Conservation (phyloP, 441 rosid genomes). For the California macrophylla region DNA sequence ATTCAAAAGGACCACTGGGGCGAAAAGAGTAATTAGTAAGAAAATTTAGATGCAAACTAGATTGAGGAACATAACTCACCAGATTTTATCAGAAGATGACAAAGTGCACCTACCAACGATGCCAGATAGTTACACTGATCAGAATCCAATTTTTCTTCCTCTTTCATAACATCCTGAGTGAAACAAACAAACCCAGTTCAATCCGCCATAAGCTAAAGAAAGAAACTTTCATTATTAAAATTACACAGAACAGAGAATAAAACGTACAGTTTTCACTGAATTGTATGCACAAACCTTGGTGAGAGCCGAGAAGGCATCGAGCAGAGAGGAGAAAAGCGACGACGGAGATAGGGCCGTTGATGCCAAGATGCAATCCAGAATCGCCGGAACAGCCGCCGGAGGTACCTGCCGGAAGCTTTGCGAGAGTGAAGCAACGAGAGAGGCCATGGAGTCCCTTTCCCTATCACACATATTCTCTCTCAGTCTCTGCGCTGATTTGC, state of each 20-base stretch:
- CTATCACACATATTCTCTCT: slow-evolving; percentile 18
- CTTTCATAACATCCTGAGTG: slow-evolving; percentile 33
- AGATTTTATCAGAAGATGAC: slow-evolving; percentile 54
- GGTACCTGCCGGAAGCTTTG: slow-evolving; percentile 55
- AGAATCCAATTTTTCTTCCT: slow-evolving; percentile 34
- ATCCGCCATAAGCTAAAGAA: background rate
- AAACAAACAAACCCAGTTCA: background rate
- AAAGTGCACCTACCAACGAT: slow-evolving; percentile 59
- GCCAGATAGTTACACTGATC: slow-evolving; percentile 30
- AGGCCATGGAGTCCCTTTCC: slow-evolving; percentile 25
- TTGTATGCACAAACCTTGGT: slow-evolving; percentile 29
- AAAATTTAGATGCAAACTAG: background rate
- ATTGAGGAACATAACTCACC: slow-evolving; percentile 35
- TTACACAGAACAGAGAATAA: background rate
- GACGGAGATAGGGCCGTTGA: slow-evolving; percentile 51
- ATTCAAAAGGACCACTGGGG: no score
- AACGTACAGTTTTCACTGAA: background rate
- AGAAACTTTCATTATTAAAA: background rate
- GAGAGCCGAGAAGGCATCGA: slow-evolving; percentile 30
- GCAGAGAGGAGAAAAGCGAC: slow-evolving; percentile 50
- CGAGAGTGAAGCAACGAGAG: slow-evolving; percentile 44
- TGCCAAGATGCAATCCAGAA: slow-evolving; percentile 69
- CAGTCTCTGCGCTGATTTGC: background rate
- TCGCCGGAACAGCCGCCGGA: slow-evolving; percentile 52
- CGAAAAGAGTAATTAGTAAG: background rate